Evolutionary conservation across 2,329 filamentous ascomycete species (phyloP).

Genomic region (Sarocladiaceae sp.): DNA sequence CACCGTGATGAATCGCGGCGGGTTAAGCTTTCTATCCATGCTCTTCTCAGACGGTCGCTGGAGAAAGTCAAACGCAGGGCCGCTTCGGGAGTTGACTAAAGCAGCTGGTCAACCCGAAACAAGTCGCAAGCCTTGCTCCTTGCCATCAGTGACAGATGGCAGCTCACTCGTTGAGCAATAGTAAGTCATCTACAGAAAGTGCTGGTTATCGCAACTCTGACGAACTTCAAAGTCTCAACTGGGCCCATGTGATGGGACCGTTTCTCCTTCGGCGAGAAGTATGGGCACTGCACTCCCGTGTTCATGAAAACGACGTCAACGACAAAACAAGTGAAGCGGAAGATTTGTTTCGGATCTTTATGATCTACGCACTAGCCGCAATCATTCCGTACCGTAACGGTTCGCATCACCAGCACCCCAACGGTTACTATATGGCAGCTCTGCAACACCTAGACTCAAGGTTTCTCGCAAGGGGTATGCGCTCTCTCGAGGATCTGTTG

Average conservation of each 20-base stretch:
- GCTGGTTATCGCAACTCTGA: not conserved
- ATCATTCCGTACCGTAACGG: conserved; percentile 27
- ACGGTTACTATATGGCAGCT: conserved; percentile 33
- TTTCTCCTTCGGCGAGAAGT: not conserved
- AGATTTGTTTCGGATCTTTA: not conserved
- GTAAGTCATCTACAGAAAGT: not conserved
- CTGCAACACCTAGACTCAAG: conserved; percentile 23
- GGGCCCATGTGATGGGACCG: not conserved
- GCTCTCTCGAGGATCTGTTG: conserved; percentile 32
- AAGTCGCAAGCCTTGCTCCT: not conserved
- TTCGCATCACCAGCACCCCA: conserved; percentile 26
- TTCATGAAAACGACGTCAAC: not conserved
- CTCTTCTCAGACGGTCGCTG: not conserved
- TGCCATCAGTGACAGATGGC: not conserved
- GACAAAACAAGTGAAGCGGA: not conserved
- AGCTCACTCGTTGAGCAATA: not conserved
- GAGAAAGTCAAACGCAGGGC: not conserved
- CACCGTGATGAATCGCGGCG: not conserved
- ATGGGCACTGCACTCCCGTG: not conserved
- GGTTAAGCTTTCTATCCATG: not conserved
- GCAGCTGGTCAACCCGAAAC: not conserved
- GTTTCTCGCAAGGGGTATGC: conserved; percentile 24
- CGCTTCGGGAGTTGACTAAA: not conserved
- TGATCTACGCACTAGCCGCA: not conserved
- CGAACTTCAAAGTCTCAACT: not conserved